Base-by-base conservation (phyloP, 495 filamentous ascomycete species). In the Penicillium taxi region DNA sequence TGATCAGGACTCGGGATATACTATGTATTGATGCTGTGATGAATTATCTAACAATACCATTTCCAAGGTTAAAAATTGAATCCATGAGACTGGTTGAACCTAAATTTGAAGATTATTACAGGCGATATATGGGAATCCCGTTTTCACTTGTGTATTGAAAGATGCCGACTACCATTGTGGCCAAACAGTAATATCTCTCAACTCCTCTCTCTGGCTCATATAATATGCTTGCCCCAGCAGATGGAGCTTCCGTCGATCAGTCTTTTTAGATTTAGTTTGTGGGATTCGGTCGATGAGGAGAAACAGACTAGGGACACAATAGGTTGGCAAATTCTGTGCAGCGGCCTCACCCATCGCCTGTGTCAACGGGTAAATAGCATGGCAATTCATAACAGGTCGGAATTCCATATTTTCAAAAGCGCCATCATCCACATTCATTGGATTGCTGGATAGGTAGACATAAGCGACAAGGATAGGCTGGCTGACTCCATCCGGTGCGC, bases 251-350 rank as follows among this genome's bases (percentile, higher is more conserved):
- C 53, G 40, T 2, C 64, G 49, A 39, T 73, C 62, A 0, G 59
- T 50, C 47, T 75, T 73, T n/a, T 60, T 66, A 0, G 62, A 66
- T 16, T 43, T 51, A 0, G 58, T 66, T 9, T 58, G 43, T 4
- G 71, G 71, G 33, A 72, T 52, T 13, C 41, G 34, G 16, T 46
- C 39, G 16, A 58, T 25, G 1, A 50, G 45, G 4, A 55, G 16
- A 22, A 50, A 55, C n/a, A 53, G 14, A 6, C 37, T 34, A 6
- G 55, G 52, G 2, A 49, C 34, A 34, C 50, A 53, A 25, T 55
- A 46, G 2, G n/a, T 18, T 0, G 52, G 55, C 26, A 58, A 26
- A 8, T 4, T 44, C 17, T 49, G 13, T 3, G 30, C 15, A 12
- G 50, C 39, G 2, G 33, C 38, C 1, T 37, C 34, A 6, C 38